Evolutionary conservation across 2,329 filamentous ascomycete species (phyloP), one percentile per base, ranked within the genome.

Genomic region (Trichophyton rubrum): DNA sequence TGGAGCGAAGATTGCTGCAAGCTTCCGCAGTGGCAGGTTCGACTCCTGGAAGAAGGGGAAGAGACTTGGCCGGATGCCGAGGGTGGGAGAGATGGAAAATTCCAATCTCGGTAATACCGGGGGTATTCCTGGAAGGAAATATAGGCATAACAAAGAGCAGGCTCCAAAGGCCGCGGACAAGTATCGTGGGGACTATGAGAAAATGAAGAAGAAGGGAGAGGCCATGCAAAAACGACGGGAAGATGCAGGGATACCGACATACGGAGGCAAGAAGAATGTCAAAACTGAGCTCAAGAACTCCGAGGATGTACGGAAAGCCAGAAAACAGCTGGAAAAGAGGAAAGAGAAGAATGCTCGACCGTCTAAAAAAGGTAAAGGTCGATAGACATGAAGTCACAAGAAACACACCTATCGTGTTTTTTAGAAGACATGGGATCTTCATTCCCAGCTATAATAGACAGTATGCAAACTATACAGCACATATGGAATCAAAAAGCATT

Each of bases 161-260:
- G 90, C 90, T 61, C 93, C 95, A 64, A 97, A 96, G 80, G 85
- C 89, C 68, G 90, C 93, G 6, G 93, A 99, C 78, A 92, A 88
- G 76, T 92, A 83, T 74, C 82, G 93, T 63, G 90, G 92, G 72
- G 92, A 99, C 75, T 99, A 89, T 75, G 80, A 95, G 65, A 85
- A 85, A 71, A 86, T 88, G 77, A 96, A 93, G 85, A 91, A 91
- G 85, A 85, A 89, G 70, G 86, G 93, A 17, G 84, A 85, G 15
- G 90, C 90, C 70, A 91, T 92, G 53, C 88, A 87, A 75, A 89
- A 96, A 79, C 90, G 72, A 20, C 67, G 70, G 59, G 61, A 69
- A 30, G 67, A 65, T 2, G 68, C 67, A 2, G 69, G 68, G n/a
- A 51, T 57, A 30, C 59, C 59, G 30, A 58, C 61, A 1, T 58